A percentile compares a stretch with the other conserved stretches of the same genome.
Conservation (phyloP, 2,329 filamentous ascomycete genomes). For the Ploettnerulaceae sp. region DNA sequence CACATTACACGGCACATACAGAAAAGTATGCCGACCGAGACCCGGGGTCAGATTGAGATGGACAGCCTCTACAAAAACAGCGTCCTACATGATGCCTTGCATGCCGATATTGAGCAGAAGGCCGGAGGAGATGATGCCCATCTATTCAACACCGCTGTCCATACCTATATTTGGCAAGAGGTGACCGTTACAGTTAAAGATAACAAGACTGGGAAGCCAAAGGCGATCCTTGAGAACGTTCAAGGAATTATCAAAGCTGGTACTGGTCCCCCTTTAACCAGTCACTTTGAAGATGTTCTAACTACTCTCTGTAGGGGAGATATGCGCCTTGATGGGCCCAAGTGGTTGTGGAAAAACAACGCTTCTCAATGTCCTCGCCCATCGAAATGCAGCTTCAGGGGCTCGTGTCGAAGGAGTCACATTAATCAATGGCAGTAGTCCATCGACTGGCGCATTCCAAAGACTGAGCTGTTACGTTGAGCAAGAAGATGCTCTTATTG, state of each 20-base stretch:
- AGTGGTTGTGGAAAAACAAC: constrained; percentile 74
- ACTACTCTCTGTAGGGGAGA: constrained; percentile 49
- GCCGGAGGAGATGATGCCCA: constrained; percentile 36
- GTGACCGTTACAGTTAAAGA: constrained; percentile 71
- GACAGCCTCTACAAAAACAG: neutral
- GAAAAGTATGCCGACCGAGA: neutral
- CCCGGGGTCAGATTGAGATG: no score
- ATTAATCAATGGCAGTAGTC: constrained; percentile 56
- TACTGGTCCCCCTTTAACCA: constrained; percentile 27
- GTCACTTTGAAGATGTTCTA: neutral
- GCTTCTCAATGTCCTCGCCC: constrained; percentile 73
- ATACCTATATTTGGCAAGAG: constrained; percentile 60
- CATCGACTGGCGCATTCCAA: constrained; percentile 53
- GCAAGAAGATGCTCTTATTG: constrained; percentile 81
- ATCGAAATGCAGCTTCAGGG: constrained; percentile 47
- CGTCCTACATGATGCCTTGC: constrained; percentile 11
- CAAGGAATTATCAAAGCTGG: constrained; percentile 61
- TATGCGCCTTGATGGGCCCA: constrained; percentile 79
- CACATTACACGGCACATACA: neutral
- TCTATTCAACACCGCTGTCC: constrained; percentile 58
- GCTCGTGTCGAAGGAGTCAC: constrained; percentile 50
- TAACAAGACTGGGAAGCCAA: constrained; percentile 56
- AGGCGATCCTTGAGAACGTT: constrained; percentile 58
- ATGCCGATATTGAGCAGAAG: constrained; percentile 29
- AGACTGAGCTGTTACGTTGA: constrained; percentile 74